Conservation (phyloP, 179 eudicot species). For the Dionaea muscipula region DNA sequence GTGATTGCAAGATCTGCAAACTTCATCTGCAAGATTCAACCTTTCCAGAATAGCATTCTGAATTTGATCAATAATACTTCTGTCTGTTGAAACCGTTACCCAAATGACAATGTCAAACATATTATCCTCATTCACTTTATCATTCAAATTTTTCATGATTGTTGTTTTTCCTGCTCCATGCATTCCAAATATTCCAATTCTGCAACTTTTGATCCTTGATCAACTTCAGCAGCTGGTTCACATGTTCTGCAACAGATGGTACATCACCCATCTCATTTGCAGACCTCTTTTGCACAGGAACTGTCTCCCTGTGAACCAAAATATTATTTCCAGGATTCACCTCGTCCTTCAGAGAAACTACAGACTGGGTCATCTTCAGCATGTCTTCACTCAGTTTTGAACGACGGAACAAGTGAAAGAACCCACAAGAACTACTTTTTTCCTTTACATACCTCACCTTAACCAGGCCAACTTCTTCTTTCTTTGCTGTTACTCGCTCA, state of each 20-base stretch:
- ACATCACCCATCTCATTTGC: slow-evolving; percentile 11
- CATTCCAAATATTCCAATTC: slow-evolving; percentile 22
- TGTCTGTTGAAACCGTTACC: slow-evolving; percentile 17
- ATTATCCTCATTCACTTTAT: slow-evolving; percentile 4
- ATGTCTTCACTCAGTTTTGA: slow-evolving; percentile 13
- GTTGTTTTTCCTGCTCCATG: slow-evolving; percentile 22
- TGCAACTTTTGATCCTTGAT: slow-evolving; percentile 12
- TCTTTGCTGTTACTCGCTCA: slow-evolving; percentile 7
- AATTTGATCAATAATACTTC: not conserved
- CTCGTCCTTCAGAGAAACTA: slow-evolving; percentile 8
- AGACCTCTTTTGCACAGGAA: slow-evolving; percentile 10
- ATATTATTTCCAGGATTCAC: slow-evolving; percentile 1
- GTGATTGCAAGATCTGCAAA: not conserved
- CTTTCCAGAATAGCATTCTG: slow-evolving; percentile 15
- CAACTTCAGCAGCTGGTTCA: slow-evolving; percentile 10
- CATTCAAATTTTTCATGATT: slow-evolving; percentile 14
- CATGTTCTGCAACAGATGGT: slow-evolving; percentile 13
- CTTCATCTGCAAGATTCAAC: slow-evolving; percentile 6
- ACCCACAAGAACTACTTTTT: slow-evolving; percentile 7
- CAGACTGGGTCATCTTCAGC: slow-evolving; percentile 8
- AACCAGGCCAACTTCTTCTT: not conserved
- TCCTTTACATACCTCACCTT: slow-evolving; percentile 7
- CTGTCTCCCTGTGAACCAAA: slow-evolving; percentile 6
- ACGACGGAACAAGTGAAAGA: slow-evolving; percentile 8
- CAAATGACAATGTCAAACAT: slow-evolving; percentile 22